Evolutionary conservation across 352 stramenopile species (phyloP), one percentile per base, ranked within the genome.

Genomic region (Globisporangium camurandrum): DNA sequence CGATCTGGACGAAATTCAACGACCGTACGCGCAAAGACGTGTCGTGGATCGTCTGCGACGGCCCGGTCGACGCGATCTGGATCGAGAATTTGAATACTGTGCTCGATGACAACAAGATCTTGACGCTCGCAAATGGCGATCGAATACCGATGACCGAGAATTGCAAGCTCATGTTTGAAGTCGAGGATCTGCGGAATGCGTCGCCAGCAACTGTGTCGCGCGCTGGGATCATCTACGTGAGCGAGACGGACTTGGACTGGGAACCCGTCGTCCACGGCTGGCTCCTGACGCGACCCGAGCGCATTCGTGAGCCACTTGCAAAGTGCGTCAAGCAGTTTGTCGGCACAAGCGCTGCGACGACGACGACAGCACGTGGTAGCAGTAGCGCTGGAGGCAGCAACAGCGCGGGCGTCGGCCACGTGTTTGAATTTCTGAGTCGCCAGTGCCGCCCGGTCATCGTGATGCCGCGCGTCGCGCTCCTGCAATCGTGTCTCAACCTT

Each of bases 21-120:
- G 82, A 95, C 54, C 65, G 83, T 24, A 72, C 60, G 10, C 64
- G 83, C 19, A 89, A 88, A 49, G 82, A 95, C 47, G 65, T 87
- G 27, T 71, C 70, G n/a, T 97, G 91, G 91, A 89, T 93, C 24
- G 78, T 97, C 6, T 97, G 96, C 37, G 91, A 97, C 54, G 91
- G 90, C 0, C 90, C 91, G 0, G 92, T 97, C 6, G 91, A 97
- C 49, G 85, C 91, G 3, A 71, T 97, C 19, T 97, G 91, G 91
- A 97, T 97, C 49, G 91, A 97, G 59, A 97, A 97, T 59, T 83
- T 97, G 41, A 97, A 97, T 67, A 97, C 90, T 0, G 91, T 97
- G 5, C 64, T 97, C 3, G 91, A 97, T 52, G 91, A 97, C 65
- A 97, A 97, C 65, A 97, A 96, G 67, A 90, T 93, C 9, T 57